Evolutionary conservation across 2,329 filamentous ascomycete species (phyloP).

Genomic region (Ramularia collo-cygni): DNA sequence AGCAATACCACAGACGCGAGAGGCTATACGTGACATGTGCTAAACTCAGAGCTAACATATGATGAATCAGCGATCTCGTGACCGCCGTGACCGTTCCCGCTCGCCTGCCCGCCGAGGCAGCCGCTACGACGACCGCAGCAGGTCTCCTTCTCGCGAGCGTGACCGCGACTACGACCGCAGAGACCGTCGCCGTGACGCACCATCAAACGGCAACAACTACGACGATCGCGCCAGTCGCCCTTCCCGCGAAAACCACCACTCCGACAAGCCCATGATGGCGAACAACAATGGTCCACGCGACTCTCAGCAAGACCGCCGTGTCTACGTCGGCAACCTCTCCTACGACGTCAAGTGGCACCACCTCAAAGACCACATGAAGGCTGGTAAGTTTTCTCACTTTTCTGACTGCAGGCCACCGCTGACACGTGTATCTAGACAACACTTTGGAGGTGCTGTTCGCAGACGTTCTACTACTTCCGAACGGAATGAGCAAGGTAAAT

Average conservation of each 20-base stretch:
- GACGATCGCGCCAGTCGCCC: constrained; percentile 49
- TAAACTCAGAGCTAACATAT: background rate
- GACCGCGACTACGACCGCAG: constrained; percentile 32
- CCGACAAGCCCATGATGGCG: constrained; percentile 94
- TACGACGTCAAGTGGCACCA: constrained; percentile 99
- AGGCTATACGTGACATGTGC: constrained; percentile 1
- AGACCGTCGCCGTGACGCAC: constrained; percentile 57
- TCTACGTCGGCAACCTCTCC: constrained; percentile 97
- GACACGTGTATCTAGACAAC: constrained; percentile 62
- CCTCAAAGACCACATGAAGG: constrained; percentile 99
- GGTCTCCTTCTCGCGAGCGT: constrained; percentile 18
- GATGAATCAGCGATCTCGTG: background rate
- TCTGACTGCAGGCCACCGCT: too few relatives aligned
- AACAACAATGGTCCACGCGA: constrained; percentile 69
- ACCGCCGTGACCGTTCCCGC: background rate
- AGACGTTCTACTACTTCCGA: constrained; percentile 98
- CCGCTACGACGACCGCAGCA: constrained; percentile 16
- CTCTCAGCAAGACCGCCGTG: constrained; percentile 96
- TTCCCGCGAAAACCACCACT: constrained; percentile 74
- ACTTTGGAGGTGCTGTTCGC: constrained; percentile 83
- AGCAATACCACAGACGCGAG: background rate
- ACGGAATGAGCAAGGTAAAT: constrained; percentile 99
- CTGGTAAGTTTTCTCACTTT: constrained; percentile 59
- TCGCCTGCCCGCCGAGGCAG: constrained; percentile 10
- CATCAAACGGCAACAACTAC: constrained; percentile 66